Base-by-base conservation (phyloP, 2,329 filamentous ascomycete genomes). In the Colletotrichum lentis region DNA sequence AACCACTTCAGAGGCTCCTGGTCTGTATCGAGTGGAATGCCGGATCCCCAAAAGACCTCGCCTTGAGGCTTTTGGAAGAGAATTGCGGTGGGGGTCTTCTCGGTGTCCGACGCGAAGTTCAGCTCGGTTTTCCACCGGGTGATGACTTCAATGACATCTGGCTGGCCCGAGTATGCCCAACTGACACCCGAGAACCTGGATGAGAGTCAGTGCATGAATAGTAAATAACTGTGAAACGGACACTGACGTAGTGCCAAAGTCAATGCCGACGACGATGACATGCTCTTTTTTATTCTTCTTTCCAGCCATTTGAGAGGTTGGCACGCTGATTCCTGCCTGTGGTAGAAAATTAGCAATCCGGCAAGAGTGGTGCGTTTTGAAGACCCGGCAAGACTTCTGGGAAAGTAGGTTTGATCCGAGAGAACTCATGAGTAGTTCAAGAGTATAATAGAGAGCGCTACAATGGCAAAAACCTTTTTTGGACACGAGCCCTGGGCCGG, bases 201-300 rank as follows among this genome's bases (percentile, higher is more conserved):
- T 8, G 41, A 18, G 6, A 18, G 27, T 70, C 14, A 70, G 56
- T 1, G 11, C 4, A 12, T 10, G 16, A 31, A 27, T 37, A 8
- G 8, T 2, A 31, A 5, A 0, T 10, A 7, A 5, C 1, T 31
- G 7, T 1, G 7, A 7, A 31, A 31, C 5, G 7, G 1, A 10
- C 7, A 31, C 77, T 66, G 67, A 82, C 73, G 82, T 84, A 0
- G 83, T 84, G 0, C 82, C 82, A 53, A 84, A 83, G 46, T 84
- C 82, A 7, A 85, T 76, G 0, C 82, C 79, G 2, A 83, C 70
- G 20, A 81, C 70, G 2, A 82, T 72, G 0, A 22, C 0, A n/a
- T 50, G 27, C 27, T 31, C 27, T 8, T 31, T 31, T 7, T n/a
- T n/a, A n/a, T 31, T 10, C 8, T 31, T 31, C 27, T 8, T 8